Evolutionary conservation across 345 rosid species (phyloP).

Genomic region (Salix udensis): DNA sequence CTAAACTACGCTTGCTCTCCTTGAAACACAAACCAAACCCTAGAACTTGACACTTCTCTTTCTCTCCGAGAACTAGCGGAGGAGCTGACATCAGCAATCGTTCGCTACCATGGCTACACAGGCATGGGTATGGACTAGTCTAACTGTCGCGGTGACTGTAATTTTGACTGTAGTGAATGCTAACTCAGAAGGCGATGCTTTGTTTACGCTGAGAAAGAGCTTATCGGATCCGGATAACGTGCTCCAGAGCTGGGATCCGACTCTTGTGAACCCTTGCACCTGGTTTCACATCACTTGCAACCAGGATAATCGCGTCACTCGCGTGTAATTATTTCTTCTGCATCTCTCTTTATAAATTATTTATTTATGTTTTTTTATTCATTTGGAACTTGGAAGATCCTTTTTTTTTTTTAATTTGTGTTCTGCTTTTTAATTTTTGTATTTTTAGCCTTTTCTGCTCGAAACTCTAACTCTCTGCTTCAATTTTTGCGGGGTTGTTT

Average conservation of each 20-base stretch:
- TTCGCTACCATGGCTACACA: constrained; percentile 42
- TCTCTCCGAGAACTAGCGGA: neutral
- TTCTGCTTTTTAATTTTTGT: neutral
- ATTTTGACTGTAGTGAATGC: constrained; percentile 34
- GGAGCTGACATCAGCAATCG: neutral
- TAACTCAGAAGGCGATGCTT: constrained; percentile 91
- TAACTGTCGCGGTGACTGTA: constrained; percentile 23
- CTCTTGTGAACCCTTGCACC: constrained; percentile 89
- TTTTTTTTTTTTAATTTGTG: neutral
- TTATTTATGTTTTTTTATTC: neutral
- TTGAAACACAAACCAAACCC: constrained; percentile 9
- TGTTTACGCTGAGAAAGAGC: constrained; percentile 62
- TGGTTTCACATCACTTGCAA: constrained; percentile 98
- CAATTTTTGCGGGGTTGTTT: neutral
- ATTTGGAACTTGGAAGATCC: neutral
- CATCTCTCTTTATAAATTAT: neutral
- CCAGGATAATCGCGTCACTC: constrained; percentile 81
- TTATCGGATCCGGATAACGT: constrained; percentile 77
- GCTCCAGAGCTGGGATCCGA: constrained; percentile 99
- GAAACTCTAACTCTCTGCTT: neutral
- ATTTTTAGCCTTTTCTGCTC: neutral
- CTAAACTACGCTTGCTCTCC: neutral
- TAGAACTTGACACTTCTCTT: neutral
- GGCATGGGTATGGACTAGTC: constrained; percentile 33
- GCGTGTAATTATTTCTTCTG: constrained; percentile 47